Evolutionary conservation across 805 yeast species (phyloP).

Genomic region (Cyberlindnera lachancei): DNA sequence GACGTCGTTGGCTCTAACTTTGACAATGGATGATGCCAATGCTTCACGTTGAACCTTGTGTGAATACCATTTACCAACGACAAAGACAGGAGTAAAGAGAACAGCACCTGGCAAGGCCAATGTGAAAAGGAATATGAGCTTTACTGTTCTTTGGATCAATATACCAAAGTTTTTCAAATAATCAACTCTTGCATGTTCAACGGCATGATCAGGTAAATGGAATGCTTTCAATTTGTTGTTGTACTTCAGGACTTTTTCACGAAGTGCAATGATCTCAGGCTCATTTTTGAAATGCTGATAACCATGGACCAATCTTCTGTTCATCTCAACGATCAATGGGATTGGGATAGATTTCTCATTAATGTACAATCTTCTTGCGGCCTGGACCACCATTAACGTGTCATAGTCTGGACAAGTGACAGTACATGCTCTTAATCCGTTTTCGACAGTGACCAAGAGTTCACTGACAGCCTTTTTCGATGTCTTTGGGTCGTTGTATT

Average conservation of each 20-base stretch:
- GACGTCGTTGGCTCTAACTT: conserved; percentile 87
- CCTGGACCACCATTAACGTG: conserved; percentile 89
- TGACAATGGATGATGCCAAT: conserved; percentile 79
- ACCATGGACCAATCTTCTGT: conserved; percentile 78
- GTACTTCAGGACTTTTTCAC: conserved; percentile 58
- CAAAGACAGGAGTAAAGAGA: conserved; percentile 82
- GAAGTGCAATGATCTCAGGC: conserved; percentile 55
- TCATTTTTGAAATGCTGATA: conserved; percentile 67
- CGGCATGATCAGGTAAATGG: conserved; percentile 46
- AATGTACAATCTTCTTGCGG: conserved; percentile 83
- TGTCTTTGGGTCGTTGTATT: conserved; percentile 53
- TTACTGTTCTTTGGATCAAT: conserved; percentile 47
- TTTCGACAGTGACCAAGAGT: conserved; percentile 62
- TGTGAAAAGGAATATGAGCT: conserved; percentile 47
- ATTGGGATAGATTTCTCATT: conserved; percentile 70
- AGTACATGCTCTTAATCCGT: conserved; percentile 81
- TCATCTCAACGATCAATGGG: conserved; percentile 83
- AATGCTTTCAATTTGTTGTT: conserved; percentile 56
- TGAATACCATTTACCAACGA: conserved; percentile 70
- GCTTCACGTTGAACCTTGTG: conserved; percentile 69
- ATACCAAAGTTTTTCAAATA: conserved; percentile 42
- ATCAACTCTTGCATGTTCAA: conserved; percentile 47
- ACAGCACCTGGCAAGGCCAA: conserved; percentile 84
- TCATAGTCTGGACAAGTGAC: conserved; percentile 92
- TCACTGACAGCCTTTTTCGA: conserved; percentile 69